Conservation (phyloP, 2,329 filamentous ascomycete genomes). For the Chrysoporthe puriensis region DNA sequence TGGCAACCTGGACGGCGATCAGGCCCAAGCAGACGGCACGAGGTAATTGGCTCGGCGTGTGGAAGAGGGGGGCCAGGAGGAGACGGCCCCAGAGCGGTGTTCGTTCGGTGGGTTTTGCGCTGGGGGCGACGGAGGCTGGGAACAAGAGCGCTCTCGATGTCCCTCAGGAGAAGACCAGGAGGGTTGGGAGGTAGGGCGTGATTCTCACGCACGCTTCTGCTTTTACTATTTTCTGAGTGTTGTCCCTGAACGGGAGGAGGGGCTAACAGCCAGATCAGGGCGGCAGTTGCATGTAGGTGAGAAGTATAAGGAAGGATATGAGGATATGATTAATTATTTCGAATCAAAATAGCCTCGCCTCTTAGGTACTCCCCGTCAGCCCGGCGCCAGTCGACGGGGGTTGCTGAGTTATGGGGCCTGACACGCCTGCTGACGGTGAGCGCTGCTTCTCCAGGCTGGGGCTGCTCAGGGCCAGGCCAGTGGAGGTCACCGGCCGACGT, state of each 20-base stretch:
- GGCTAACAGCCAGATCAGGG: too few relatives aligned
- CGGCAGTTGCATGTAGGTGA: neutral
- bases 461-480: neutral
- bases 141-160: neutral
- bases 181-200: neutral
- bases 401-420: too few relatives aligned
- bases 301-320: too few relatives aligned
- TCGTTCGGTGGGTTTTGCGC: neutral
- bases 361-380: neutral
- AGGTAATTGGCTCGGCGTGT: neutral
- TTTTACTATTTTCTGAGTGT: neutral
- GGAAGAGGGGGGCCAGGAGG: neutral
- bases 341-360: conserved; percentile 3
- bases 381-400: neutral
- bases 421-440: too few relatives aligned
- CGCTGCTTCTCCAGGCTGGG: neutral
- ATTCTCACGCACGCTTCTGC: neutral
- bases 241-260: too few relatives aligned
- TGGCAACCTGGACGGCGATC: neutral
- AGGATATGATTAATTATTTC: neutral
- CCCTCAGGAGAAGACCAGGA: neutral
- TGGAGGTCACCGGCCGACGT: conserved; percentile 2
- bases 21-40: neutral
- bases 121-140: neutral
- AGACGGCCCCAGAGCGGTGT: neutral